Evolutionary conservation across 768 basidiomycete species (phyloP), one percentile per base, ranked within the genome.

Genomic region (Cystoderma amianthinum): DNA sequence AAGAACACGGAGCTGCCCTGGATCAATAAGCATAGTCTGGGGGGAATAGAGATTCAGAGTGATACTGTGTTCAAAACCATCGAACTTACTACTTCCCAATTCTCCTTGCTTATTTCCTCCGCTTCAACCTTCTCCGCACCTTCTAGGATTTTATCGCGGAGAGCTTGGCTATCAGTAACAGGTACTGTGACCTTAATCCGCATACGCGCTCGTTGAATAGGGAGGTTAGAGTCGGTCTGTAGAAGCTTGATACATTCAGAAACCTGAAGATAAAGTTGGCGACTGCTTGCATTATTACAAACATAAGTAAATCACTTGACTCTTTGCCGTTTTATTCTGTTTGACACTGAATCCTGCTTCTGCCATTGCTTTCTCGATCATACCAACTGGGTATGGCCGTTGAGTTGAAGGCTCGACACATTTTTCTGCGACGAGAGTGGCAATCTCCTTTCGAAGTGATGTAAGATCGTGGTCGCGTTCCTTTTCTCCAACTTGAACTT

Each of bases 361-460:
- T 6, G 79, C 65, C 95, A 99, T 95, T 0, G 93, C 93, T 62
- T 96, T 98, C 57, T 99, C 96, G 48, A 99, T 90, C 71, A 98
- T 90, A 13, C 89, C 84, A 22, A 95, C 90, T 4, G 92, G 84
- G 58, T 97, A 93, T 4, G 94, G 92, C 7, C 80, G 68, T 57
- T 90, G 84, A 1, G 92, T 95, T 3, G 73, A 65, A 1, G 96
- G 96, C 54, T 98, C 94, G 17, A 98, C 94, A 45, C 87, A 94
- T 68, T 95, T 94, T 64, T 94, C 90, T 4, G 94, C 85, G 2
- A 99, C 90, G 28, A 93, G 76, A 0, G 90, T 95, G 3, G 91
- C 91, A 37, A 98, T 96, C 61, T 98, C 96, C 50, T 66, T 74
- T 41, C 89, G 81, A 34, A 97, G 58, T 2, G 91, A 77, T 10